These are phyloP conservation scores for Tanacetum coccineum DNA, from an alignment of 129 eudicot genomes.

Conservation along the genomic window DNA sequence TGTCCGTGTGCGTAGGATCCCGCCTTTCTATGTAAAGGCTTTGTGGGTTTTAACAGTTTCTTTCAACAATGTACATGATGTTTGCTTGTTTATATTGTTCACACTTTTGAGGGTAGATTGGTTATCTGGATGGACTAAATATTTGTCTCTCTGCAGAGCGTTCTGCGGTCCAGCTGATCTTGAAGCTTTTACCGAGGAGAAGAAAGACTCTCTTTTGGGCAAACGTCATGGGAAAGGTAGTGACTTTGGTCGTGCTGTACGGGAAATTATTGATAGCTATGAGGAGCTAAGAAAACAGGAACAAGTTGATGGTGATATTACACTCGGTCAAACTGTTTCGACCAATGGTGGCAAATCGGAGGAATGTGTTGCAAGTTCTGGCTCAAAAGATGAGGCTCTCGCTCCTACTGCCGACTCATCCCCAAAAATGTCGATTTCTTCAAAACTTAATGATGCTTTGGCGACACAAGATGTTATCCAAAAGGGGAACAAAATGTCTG, in stretches of 20 bases:
- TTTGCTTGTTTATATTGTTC: slow-evolving; percentile 3
- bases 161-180: slow-evolving; percentile 91
- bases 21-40: too few relatives aligned
- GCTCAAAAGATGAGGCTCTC: slow-evolving; percentile 36
- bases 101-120: not conserved
- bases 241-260: slow-evolving; percentile 81
- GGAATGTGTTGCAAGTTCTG: slow-evolving; percentile 37
- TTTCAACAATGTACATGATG: not conserved
- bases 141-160: slow-evolving; percentile 48
- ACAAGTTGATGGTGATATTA: slow-evolving; percentile 24
- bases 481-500: slow-evolving; percentile 24
- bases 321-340: slow-evolving; percentile 30
- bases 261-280: slow-evolving; percentile 65
- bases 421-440: slow-evolving; percentile 27
- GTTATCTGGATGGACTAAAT: slow-evolving; percentile 10
- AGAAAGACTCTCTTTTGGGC: slow-evolving; percentile 49
- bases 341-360: slow-evolving; percentile 36
- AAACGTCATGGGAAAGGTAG: slow-evolving; percentile 82
- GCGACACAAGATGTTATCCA: slow-evolving; percentile 32
- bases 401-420: slow-evolving; percentile 27
- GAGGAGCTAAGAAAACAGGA: slow-evolving; percentile 59
- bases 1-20: too few relatives aligned
- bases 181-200: slow-evolving; percentile 88
- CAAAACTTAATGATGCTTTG: slow-evolving; percentile 37
- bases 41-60: too few relatives aligned